A percentile compares a stretch with the other conserved stretches of the same genome.
These are phyloP conservation scores for Tylopilus felleus DNA, from an alignment of 768 basidiomycete genomes.

Conservation along the genomic window DNA sequence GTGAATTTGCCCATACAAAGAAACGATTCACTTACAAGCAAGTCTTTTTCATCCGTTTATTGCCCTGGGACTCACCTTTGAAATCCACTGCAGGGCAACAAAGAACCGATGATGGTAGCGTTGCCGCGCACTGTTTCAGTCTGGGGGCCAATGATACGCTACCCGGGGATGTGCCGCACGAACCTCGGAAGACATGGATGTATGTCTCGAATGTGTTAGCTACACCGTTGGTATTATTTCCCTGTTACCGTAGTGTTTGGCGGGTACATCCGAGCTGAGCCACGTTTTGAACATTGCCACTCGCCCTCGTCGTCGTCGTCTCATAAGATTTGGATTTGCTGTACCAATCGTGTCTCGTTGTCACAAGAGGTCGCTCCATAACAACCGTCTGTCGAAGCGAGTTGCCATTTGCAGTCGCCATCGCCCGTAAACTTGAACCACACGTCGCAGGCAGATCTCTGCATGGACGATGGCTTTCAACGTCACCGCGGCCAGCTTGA, in stretches of 20 bases:
- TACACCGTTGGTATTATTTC: too few relatives aligned
- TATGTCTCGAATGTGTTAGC: too few relatives aligned
- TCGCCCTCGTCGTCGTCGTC: background rate
- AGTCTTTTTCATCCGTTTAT: conserved; percentile 32
- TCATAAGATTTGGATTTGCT: too few relatives aligned
- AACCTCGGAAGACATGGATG: background rate
- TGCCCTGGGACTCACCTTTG: background rate
- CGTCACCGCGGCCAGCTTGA: conserved; percentile 56
- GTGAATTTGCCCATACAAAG: conserved; percentile 90
- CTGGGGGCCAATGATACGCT: too few relatives aligned
- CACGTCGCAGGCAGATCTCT: conserved; percentile 1
- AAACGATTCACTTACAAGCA: conserved; percentile 85
- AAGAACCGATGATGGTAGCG: conserved; percentile 33
- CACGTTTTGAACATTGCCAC: conserved; percentile 2
- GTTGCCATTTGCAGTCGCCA: background rate
- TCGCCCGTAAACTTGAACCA: background rate
- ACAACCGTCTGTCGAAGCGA: background rate
- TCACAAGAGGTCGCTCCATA: background rate
- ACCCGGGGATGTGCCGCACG: background rate
- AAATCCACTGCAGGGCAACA: conserved; percentile 31
- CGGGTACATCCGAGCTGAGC: conserved; percentile 32
- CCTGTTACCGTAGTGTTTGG: conserved; percentile 27
- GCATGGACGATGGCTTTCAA: conserved; percentile 44
- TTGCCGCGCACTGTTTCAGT: background rate
- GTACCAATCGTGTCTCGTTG: too few relatives aligned